Conservation (phyloP, 2,329 filamentous ascomycete species). For the Colletotrichum phormii region DNA sequence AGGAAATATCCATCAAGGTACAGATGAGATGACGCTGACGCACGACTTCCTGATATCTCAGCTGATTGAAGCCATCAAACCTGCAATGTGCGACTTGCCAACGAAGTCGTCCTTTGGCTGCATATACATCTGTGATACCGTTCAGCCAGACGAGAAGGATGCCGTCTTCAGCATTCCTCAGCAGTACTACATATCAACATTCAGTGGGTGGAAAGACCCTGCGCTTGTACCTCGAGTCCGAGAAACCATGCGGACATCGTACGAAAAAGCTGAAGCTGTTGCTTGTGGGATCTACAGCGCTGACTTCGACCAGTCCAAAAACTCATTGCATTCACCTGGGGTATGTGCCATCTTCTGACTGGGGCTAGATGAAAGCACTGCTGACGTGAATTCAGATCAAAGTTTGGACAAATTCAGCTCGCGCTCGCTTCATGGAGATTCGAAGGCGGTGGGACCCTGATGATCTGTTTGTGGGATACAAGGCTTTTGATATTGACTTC, state of each 20-base stretch:
- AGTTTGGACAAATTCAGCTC: neutral
- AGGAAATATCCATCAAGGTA: no score
- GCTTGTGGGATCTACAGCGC: no score
- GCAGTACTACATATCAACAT: no score
- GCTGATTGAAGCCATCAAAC: neutral
- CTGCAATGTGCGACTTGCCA: neutral
- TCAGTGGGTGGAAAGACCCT: no score
- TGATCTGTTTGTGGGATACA: neutral
- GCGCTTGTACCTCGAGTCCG: no score
- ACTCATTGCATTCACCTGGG: no score
- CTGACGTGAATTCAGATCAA: neutral
- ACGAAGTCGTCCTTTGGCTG: neutral
- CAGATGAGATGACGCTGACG: neutral
- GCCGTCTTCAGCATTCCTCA: neutral
- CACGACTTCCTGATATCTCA: neutral
- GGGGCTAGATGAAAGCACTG: no score
- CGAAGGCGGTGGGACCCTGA: neutral
- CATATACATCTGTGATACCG: neutral
- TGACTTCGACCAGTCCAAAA: no score
- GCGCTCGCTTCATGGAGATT: neutral
- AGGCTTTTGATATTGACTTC: neutral
- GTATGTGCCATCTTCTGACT: no score
- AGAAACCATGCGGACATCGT: no score
- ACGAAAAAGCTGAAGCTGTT: no score
- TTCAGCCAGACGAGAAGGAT: neutral